phyloP scores from a whole-genome alignment of 805 yeast species.

The Wickerhamomyces bovis region DNA sequence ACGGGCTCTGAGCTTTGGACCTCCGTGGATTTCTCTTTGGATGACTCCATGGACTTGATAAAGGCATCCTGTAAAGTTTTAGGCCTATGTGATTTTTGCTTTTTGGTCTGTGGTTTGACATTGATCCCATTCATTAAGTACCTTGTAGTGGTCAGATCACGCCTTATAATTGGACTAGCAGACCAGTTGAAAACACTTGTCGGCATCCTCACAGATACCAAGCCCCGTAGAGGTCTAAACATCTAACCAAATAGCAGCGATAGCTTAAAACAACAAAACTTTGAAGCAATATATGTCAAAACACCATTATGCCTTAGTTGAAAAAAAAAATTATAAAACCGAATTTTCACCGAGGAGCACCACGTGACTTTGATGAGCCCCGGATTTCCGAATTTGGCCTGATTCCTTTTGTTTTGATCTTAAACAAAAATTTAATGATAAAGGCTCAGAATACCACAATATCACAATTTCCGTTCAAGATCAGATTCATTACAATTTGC shows the following conservation, averaged over 20 bases:
- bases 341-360: neutral
- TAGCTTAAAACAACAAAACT: neutral
- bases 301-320: too few species aligned
- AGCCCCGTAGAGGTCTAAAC: neutral
- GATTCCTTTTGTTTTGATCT: neutral
- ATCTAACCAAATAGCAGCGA: neutral
- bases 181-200: neutral
- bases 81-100: constrained; percentile 3
- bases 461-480: neutral
- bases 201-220: neutral
- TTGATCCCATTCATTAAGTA: neutral
- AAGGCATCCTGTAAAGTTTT: constrained; percentile 6
- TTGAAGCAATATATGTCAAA: too few species aligned
- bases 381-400: neutral
- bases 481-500: neutral
- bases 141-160: neutral
- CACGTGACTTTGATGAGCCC: neutral
- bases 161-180: neutral
- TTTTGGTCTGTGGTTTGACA: neutral
- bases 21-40: neutral
- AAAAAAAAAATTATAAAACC: too few species aligned
- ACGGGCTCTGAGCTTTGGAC: neutral
- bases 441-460: too few species aligned
- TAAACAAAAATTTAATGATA: neutral
- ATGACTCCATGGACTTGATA: neutral